These are phyloP conservation scores for Penicillium sp. DNA, from an alignment of 2,329 filamentous ascomycete species.

Conservation along the genomic window DNA sequence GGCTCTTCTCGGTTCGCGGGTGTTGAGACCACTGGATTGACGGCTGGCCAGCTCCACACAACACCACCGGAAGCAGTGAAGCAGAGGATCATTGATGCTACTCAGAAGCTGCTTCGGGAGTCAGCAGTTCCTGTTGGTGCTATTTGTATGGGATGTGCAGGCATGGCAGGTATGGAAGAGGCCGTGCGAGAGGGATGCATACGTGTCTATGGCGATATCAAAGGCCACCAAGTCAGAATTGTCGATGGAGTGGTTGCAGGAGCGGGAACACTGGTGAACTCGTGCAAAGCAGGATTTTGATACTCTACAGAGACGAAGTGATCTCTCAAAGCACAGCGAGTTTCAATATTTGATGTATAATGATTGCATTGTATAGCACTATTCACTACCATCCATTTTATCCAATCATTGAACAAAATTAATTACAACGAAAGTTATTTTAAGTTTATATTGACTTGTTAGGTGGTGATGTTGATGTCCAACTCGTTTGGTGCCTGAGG, in stretches of 20 bases:
- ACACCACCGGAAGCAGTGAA: slow-evolving; percentile 65
- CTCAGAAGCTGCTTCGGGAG: slow-evolving; percentile 62
- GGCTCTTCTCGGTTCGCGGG: slow-evolving; percentile 65
- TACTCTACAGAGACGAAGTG: neutral
- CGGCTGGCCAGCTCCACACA: slow-evolving; percentile 76
- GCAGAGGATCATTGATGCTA: slow-evolving; percentile 67
- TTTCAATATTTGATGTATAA: neutral
- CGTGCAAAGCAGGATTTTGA: slow-evolving; percentile 40
- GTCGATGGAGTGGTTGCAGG: slow-evolving; percentile 66
- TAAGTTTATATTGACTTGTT: neutral
- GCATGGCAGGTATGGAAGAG: slow-evolving; percentile 82
- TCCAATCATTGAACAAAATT: too few relatives aligned
- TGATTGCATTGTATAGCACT: neutral
- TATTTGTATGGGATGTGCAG: slow-evolving; percentile 84
- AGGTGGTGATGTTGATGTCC: slow-evolving; percentile 10
- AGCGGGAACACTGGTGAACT: slow-evolving; percentile 35
- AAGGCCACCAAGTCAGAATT: slow-evolving; percentile 64
- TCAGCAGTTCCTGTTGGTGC: slow-evolving; percentile 57
- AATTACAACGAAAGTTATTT: neutral
- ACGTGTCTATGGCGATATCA: slow-evolving; percentile 62
- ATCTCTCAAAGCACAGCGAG: neutral
- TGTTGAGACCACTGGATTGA: slow-evolving; percentile 78
- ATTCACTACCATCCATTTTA: neutral
- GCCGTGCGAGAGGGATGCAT: slow-evolving; percentile 70
- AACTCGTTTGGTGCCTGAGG: slow-evolving; percentile 26